Evolutionary conservation across 176 grass and related monocot genomes (phyloP), one percentile per base, ranked within the genome.

Genomic region (Cenchrus americanus): DNA sequence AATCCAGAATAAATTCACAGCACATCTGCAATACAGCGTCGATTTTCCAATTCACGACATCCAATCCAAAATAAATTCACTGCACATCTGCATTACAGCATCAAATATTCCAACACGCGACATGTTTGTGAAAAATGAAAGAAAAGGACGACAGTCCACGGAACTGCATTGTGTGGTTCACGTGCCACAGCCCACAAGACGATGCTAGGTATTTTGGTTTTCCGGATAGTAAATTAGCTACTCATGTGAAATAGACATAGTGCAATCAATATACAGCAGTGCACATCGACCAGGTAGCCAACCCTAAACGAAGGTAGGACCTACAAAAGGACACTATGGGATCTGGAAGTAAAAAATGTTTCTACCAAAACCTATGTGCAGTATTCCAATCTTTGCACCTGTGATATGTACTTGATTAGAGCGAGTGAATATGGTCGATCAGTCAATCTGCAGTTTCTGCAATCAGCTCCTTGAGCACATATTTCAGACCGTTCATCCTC

Each of bases 401-500:
- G 43, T 10, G 40, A 17, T 61, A 82, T 87, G 50, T 82, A 82
- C 62, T 82, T 62, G 44, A 6, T 52, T 14, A n/a, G 74, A 71
- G 42, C 11, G n/a, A 64, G 19, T 21, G 65, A 65, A 66, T 81
- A 72, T 18, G 76, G 48, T 81, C 10, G 41, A 76, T 27, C 23
- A 59, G 48, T 94, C 82, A 91, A 83, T 84, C 85, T 21, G 77
- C 86, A 23, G 84, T 86, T 87, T 93, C 86, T 48, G 69, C 60
- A 18, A 93, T 83, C 63, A 90, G 88, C 81, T 85, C 81, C 84
- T 90, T 91, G 9, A 97, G 78, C 32, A 82, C 89, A 10, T 66
- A 86, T 73, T 97, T 97, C 54, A 97, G 68, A 46, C 86, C 51
- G 8, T 80, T 86, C 91, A 97, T 93, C 87, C 80, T 93, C 86